Base-by-base conservation (phyloP, 768 basidiomycete genomes). In the Hygrocybe coccinea region DNA sequence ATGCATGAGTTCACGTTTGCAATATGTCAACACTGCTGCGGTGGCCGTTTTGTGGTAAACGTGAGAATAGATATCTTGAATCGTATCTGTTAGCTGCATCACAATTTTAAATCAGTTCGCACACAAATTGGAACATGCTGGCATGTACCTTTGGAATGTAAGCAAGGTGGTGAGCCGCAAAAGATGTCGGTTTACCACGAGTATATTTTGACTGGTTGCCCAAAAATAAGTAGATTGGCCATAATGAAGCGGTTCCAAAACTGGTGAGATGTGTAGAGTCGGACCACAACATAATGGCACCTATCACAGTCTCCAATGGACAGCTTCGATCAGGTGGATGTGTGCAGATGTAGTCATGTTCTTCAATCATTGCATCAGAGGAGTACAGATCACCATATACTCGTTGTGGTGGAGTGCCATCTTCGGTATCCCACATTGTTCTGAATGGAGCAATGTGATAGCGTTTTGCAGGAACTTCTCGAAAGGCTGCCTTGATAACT, bases 131-230 rank as follows among this genome's bases (percentile, higher is more conserved):
- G 19, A 12, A 39, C 11, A 14, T 19, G 12, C 19, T 12, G 38
- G 43, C 12, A 46, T 10, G 25, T 44, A 10, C 2, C 11, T 59
- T 39, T 5, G 65, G 66, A 54, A 76, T 63, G 58, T 72, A 74
- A 2, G 65, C 70, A 4, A 75, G 2, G 44, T 71, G 71, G 46
- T 69, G 37, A 36, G 60, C 12, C 60, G 56, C 34, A 54, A 59
- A 8, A 45, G 59, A 6, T 11, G 37, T 46, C 0, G 70, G 71
- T 10, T 63, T 62, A 1, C 52, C 46, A 0, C 65, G 59, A 1
- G 53, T 49, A 50, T 73, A 74, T 55, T 76, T 77, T 0, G 72
- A 74, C 14, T 64, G 55, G 49, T 67, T 68, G 1, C 71, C 71
- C 52, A 73, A 66, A 19, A 57, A 66, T 2, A 69, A 33, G 45